Percentiles rank a stretch among this genome's conserved stretches.
Evolutionary conservation across 345 rosid genomes (phyloP).

Genomic region (Lumnitzera littorea): DNA sequence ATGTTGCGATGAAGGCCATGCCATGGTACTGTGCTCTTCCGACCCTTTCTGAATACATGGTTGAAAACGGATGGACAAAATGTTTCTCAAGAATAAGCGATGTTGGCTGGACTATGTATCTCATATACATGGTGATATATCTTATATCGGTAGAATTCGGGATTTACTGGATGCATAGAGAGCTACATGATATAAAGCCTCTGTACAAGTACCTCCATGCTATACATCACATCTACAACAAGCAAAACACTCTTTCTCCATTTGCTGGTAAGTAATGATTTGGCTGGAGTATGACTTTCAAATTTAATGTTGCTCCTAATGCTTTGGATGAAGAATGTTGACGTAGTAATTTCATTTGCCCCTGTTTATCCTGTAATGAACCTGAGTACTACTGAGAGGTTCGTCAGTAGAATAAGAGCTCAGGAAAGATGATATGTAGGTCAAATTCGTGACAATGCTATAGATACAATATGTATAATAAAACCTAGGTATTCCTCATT

Average conservation of each 20-base stretch:
- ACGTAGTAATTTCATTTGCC: too few species aligned
- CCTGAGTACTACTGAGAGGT: too few species aligned
- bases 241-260: slow-evolving; percentile 94
- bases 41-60: slow-evolving; percentile 69
- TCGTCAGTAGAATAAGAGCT: too few species aligned
- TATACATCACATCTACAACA: slow-evolving; percentile 92
- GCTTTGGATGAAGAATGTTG: too few species aligned
- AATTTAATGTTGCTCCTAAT: not conserved
- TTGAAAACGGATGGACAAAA: slow-evolving; percentile 88
- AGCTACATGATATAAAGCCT: slow-evolving; percentile 92
- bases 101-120: slow-evolving; percentile 49
- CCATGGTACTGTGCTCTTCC: slow-evolving; percentile 88
- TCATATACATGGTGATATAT: slow-evolving; percentile 36
- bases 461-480: too few species aligned
- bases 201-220: slow-evolving; percentile 85
- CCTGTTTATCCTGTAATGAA: too few species aligned
- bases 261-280: slow-evolving; percentile 67
- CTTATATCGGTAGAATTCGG: slow-evolving; percentile 81
- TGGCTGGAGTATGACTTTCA: not conserved
- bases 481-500: too few species aligned
- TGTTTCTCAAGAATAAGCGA: slow-evolving; percentile 59
- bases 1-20: slow-evolving; percentile 93
- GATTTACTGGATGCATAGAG: slow-evolving; percentile 94
- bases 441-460: too few species aligned
- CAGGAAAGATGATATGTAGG: too few species aligned